Conservation (phyloP, 2,329 filamentous ascomycete genomes). For the Hypoxylon sp. region DNA sequence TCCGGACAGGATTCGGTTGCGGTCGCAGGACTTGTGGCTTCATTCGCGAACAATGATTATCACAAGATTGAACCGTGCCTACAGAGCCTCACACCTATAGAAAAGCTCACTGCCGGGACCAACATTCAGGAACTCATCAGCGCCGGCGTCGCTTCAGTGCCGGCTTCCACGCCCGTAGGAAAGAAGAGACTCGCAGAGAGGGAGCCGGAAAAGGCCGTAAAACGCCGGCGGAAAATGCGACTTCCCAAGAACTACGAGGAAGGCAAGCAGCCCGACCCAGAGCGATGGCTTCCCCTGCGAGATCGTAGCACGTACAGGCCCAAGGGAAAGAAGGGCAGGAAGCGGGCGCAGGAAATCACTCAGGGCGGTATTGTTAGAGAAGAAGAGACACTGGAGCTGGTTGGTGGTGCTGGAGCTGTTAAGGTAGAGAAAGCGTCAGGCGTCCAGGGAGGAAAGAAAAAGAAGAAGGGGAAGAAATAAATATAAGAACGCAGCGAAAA, state of each 20-base stretch:
- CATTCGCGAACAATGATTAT: slow-evolving; percentile 75
- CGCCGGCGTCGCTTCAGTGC: slow-evolving; percentile 73
- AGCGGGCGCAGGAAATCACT: slow-evolving; percentile 82
- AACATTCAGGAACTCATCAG: slow-evolving; percentile 74
- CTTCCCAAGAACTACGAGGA: slow-evolving; percentile 82
- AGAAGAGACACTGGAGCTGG: slow-evolving; percentile 75
- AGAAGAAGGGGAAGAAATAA: slow-evolving; percentile 66
- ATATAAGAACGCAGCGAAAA: slow-evolving; percentile 48
- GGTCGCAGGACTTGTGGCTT: slow-evolving; percentile 87
- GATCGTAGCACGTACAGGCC: slow-evolving; percentile 91
- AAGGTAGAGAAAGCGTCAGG: slow-evolving; percentile 73
- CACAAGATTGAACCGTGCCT: slow-evolving; percentile 69
- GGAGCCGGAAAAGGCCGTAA: slow-evolving; percentile 61
- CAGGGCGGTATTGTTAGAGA: slow-evolving; percentile 88
- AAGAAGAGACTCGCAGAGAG: slow-evolving; percentile 66
- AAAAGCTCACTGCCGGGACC: slow-evolving; percentile 71
- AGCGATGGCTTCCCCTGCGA: slow-evolving; percentile 91
- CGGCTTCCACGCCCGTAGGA: slow-evolving; percentile 57
- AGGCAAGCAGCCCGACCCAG: slow-evolving; percentile 85
- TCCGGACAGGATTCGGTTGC: slow-evolving; percentile 78
- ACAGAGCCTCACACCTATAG: slow-evolving; percentile 71
- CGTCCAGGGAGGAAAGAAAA: slow-evolving; percentile 53
- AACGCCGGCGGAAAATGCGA: slow-evolving; percentile 68
- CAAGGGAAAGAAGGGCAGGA: slow-evolving; percentile 93
- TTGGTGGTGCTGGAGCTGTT: slow-evolving; percentile 73